phyloP scores from a whole-genome alignment of 305 asterid genomes.

The Fraxinus sp. region DNA sequence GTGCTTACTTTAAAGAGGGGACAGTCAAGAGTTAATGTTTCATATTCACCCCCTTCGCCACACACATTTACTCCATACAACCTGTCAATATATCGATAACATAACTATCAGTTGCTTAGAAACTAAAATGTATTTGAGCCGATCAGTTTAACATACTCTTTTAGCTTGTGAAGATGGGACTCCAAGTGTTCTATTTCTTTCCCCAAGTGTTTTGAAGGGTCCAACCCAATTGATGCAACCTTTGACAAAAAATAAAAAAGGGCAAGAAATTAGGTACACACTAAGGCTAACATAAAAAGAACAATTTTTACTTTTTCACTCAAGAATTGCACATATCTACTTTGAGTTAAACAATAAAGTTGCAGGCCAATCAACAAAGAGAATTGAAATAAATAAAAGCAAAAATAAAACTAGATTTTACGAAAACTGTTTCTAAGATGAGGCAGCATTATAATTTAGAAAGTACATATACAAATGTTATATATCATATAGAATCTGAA shows the following conservation, averaged over 20 bases:
- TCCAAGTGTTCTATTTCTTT: slow-evolving; percentile 66
- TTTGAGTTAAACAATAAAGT: not conserved
- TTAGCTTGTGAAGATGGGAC: slow-evolving; percentile 76
- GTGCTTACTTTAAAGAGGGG: slow-evolving; percentile 83
- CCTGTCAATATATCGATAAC: slow-evolving; percentile 47
- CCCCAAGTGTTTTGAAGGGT: slow-evolving; percentile 91
- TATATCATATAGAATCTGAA: slow-evolving; percentile 3
- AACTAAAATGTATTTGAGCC: slow-evolving; percentile 9
- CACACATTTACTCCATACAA: slow-evolving; percentile 89
- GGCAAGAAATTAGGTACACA: slow-evolving; percentile 12
- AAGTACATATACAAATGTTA: not conserved
- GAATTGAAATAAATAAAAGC: not conserved
- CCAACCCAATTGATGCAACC: slow-evolving; percentile 93
- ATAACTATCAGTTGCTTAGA: slow-evolving; percentile 9
- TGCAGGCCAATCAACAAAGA: not conserved
- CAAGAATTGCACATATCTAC: not conserved
- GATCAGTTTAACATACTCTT: slow-evolving; percentile 60
- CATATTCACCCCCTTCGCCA: slow-evolving; percentile 99
- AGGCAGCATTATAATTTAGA: not conserved
- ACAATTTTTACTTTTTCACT: not conserved
- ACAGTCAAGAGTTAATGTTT: slow-evolving; percentile 92
- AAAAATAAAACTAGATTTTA: slow-evolving; percentile 6
- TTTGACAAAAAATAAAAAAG: slow-evolving; percentile 16
- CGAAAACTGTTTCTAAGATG: not conserved
- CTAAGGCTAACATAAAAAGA: not conserved